Evolutionary conservation across 2,329 filamentous ascomycete species (phyloP).

Genomic region (Pseudopyrenochaeta lycopersici): DNA sequence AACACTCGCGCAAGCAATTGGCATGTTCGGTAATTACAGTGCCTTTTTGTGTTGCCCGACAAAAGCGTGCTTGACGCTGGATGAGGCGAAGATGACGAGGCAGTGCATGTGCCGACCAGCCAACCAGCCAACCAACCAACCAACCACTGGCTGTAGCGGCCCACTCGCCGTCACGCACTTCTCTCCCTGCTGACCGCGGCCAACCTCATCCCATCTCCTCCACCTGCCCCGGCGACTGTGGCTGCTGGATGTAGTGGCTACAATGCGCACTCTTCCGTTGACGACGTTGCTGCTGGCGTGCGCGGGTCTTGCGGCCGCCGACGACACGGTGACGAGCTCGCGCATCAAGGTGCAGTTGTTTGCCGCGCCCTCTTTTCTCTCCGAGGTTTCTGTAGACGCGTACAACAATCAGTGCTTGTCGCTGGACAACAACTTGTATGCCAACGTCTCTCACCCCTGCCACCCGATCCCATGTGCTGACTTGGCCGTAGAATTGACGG

Average conservation of each 20-base stretch:
- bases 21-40: background rate
- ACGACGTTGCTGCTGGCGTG: constrained; percentile 10
- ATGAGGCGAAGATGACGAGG: background rate
- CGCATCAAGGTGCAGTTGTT: constrained; percentile 48
- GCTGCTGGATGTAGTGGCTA: constrained; percentile 13
- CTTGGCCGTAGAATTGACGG: constrained; percentile 40
- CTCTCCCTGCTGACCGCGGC: constrained; percentile 2
- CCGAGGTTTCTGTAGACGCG: constrained; percentile 43
- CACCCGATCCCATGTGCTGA: constrained; percentile 5
- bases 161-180: background rate
- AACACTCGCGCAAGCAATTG: background rate
- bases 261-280: constrained; percentile 13
- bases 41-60: background rate
- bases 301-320: constrained; percentile 11
- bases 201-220: background rate
- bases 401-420: constrained; percentile 38
- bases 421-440: constrained; percentile 45
- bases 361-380: constrained; percentile 41
- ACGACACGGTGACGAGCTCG: constrained; percentile 27
- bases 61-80: background rate
- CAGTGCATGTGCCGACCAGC: background rate
- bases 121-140: background rate
- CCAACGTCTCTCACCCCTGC: background rate
- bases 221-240: background rate
- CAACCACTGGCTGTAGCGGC: background rate